These are phyloP conservation scores for Mycosphaerella sp. DNA, from an alignment of 2,329 filamentous ascomycete genomes.

Conservation along the genomic window DNA sequence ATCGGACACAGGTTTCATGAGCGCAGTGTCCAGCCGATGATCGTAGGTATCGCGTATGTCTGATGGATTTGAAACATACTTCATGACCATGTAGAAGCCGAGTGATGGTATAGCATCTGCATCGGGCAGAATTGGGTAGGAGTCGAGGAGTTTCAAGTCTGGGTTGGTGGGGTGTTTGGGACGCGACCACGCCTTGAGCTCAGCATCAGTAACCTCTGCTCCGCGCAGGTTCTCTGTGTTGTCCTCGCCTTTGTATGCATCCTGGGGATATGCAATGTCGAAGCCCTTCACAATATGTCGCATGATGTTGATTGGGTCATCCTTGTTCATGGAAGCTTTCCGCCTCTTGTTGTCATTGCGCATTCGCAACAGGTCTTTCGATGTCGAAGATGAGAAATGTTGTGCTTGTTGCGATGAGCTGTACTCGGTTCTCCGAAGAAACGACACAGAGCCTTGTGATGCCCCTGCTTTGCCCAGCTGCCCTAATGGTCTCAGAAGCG, in stretches of 20 bases:
- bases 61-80: constrained; percentile 56
- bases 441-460: constrained; percentile 73
- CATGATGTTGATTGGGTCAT: constrained; percentile 56
- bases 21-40: constrained; percentile 52
- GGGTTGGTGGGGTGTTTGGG: constrained; percentile 55
- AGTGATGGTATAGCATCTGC: constrained; percentile 54
- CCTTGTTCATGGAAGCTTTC: constrained; percentile 39
- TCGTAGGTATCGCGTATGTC: constrained; percentile 47
- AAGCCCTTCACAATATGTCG: constrained; percentile 58
- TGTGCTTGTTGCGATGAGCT: constrained; percentile 56
- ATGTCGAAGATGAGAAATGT: constrained; percentile 48
- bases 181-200: constrained; percentile 53
- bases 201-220: constrained; percentile 48
- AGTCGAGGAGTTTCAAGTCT: constrained; percentile 51
- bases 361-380: constrained; percentile 45
- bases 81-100: constrained; percentile 54
- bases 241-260: constrained; percentile 64
- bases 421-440: constrained; percentile 93
- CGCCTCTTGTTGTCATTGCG: constrained; percentile 38
- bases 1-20: constrained; percentile 47
- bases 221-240: constrained; percentile 48
- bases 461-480: constrained; percentile 78
- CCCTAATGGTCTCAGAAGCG: constrained; percentile 74
- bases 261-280: constrained; percentile 56
- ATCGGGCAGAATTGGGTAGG: constrained; percentile 56